Percentiles rank a stretch among this genome's conserved stretches.
Evolutionary conservation across 2,329 filamentous ascomycete species (phyloP).

Genomic region (Ophiostoma fasciatum): DNA sequence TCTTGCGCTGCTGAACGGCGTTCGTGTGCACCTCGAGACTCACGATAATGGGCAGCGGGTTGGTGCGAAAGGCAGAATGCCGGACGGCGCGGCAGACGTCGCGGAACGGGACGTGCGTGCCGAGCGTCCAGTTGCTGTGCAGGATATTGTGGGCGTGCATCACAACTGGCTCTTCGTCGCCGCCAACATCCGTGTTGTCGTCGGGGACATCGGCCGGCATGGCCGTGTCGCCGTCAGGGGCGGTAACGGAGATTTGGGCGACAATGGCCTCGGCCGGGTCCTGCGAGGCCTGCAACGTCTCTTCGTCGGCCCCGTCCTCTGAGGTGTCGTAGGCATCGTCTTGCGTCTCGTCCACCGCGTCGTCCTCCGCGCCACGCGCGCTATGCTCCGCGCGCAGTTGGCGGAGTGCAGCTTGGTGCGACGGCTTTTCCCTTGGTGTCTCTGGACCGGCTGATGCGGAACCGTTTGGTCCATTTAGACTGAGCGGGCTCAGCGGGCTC

Average conservation of each 20-base stretch:
- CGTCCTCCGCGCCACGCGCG: no score
- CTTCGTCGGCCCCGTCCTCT: no score
- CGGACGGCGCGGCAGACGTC: conserved; percentile 70
- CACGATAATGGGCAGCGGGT: conserved; percentile 71
- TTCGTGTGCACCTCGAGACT: conserved; percentile 85
- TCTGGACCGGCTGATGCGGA: not conserved
- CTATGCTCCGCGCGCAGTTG: no score
- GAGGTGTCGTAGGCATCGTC: not conserved
- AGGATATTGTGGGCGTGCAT: conserved; percentile 41
- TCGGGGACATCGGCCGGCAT: conserved; percentile 8
- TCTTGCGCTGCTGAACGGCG: conserved; percentile 69
- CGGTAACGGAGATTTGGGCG: conserved; percentile 8
- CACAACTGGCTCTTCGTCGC: conserved; percentile 57
- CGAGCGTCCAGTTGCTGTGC: conserved; percentile 52
- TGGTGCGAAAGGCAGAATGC: conserved; percentile 62
- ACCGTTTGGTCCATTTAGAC: no score
- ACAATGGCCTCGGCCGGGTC: not conserved
- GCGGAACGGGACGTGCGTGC: conserved; percentile 72
- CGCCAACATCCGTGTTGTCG: conserved; percentile 8
- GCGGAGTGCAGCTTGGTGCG: no score
- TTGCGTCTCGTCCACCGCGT: no score
- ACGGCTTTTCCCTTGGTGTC: no score
- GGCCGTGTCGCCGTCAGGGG: conserved; percentile 3
- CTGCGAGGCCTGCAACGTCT: not conserved
- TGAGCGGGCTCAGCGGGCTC: no score